Base-by-base conservation (phyloP, 108 stramenopile genomes). In the Cyclotella cryptica region DNA sequence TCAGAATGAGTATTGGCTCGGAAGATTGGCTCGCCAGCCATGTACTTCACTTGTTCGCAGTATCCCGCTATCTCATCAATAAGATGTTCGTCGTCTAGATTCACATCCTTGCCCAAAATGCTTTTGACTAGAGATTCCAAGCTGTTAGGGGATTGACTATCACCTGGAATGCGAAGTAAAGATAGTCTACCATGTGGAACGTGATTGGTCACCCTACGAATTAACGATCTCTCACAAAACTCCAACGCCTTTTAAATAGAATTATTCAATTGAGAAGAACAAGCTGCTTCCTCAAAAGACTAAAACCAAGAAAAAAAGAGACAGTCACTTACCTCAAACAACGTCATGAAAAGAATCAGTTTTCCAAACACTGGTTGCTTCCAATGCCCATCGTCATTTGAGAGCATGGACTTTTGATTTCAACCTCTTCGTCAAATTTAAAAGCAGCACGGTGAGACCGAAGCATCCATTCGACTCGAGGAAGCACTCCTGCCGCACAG, bases 391-490 rank as follows among this genome's bases (percentile, higher is more conserved):
- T 24, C 41, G 18, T 19, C 45, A 44, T 73, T 59, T 53, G 69
- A 54, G 58, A 80, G 66, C 46, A 77, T 44, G 5, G 59, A 27
- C 14, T 65, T 65, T 82, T 71, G 22, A 54, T 42, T 66, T 81
- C 81, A 39, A 84, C 83, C 69, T 94, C 93, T 68, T 88, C 87
- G 7, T 77, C 79, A 29, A 67, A 69, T 9, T 66, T 41, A 60
- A 86, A 86, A 0, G 90, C 88, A 49, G 88, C 93, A 57, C 85
- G 79, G 61, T 94, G 93, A 47, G 84, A 84, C 12, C 93, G 86
- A 49, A 94, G 71, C 88, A 92, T 92, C 91, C 93, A 94, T n/a
- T 92, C 90, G 5, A 91, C 89, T n/a, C 88, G 72, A 24, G 89
- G 86, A 51, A 81, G 69, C 2, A 81, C 84, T 24, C 93, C 87